phyloP scores from a whole-genome alignment of 2,329 filamentous ascomycete genomes.

The Sporothrix variecibatus region DNA sequence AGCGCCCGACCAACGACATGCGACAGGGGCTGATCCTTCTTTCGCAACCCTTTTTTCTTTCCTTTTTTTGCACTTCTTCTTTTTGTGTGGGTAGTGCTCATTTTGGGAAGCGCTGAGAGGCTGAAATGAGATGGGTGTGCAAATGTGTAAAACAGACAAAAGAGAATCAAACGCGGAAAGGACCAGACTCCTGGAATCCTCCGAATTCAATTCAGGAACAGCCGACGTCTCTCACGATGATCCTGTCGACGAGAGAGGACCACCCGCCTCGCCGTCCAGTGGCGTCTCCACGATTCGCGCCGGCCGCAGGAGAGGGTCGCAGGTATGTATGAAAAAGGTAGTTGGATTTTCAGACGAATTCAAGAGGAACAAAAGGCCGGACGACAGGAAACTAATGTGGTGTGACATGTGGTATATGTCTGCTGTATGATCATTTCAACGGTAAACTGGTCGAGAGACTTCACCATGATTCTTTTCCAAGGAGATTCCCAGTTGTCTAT shows the following conservation, averaged over 20 bases:
- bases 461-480: not conserved
- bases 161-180: not conserved
- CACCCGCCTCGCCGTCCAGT: not conserved
- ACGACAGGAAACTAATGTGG: not conserved
- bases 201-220: not conserved
- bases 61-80: not conserved
- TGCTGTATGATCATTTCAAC: not conserved
- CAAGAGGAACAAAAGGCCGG: not conserved
- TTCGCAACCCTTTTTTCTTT: not conserved
- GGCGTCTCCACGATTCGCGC: conserved; percentile 5
- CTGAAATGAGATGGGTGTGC: conserved; percentile 10
- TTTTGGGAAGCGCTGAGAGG: conserved; percentile 18
- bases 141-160: not conserved
- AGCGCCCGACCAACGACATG: conserved; percentile 12
- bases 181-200: not conserved
- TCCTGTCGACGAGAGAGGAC: not conserved
- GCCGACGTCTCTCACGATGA: not conserved
- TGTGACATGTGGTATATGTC: not conserved
- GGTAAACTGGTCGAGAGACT: too few relatives aligned
- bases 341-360: not conserved
- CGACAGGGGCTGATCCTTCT: not conserved
- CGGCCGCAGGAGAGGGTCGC: conserved; percentile 14
- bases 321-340: not conserved
- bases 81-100: not conserved
- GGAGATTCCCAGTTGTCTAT: too few relatives aligned